These are phyloP conservation scores for Cyclostephanos tholiformis DNA, from an alignment of 108 stramenopile species.

Conservation along the genomic window DNA sequence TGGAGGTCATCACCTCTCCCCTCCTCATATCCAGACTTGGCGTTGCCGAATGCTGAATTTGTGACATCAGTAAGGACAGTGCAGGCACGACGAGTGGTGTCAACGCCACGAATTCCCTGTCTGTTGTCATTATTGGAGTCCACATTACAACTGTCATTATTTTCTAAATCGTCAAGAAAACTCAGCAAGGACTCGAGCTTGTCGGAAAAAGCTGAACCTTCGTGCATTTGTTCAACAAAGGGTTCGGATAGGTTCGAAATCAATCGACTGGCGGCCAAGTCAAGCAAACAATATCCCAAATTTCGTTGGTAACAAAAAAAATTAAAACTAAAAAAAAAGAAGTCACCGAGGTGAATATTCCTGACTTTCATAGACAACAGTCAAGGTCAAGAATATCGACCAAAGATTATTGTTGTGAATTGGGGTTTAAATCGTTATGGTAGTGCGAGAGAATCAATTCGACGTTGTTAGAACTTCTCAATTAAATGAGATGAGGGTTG, in stretches of 20 bases:
- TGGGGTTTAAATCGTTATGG: too few relatives aligned
- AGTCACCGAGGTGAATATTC: too few relatives aligned
- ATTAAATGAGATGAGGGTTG: neutral
- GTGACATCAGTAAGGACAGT: slow-evolving; percentile 27
- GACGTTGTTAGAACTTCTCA: slow-evolving; percentile 17
- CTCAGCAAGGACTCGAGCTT: slow-evolving; percentile 18
- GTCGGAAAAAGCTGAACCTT: neutral
- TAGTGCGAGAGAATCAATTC: neutral
- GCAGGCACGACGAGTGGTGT: slow-evolving; percentile 1
- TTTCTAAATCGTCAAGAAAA: slow-evolving; percentile 23
- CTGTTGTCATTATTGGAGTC: neutral
- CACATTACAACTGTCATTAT: neutral
- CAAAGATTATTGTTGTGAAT: slow-evolving; percentile 26
- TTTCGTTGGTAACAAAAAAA: too few relatives aligned
- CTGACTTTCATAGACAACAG: slow-evolving; percentile 12
- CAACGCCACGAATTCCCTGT: neutral
- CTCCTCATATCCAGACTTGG: slow-evolving; percentile 9
- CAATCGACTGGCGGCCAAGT: slow-evolving; percentile 5
- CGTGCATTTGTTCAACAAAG: neutral
- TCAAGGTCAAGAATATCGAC: slow-evolving; percentile 30
- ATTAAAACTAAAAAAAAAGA: too few relatives aligned
- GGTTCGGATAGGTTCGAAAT: neutral
- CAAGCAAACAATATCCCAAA: too few relatives aligned
- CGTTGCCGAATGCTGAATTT: slow-evolving; percentile 10
- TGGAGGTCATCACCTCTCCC: slow-evolving; percentile 11